A percentile compares a stretch with the other conserved stretches of the same genome.
phyloP scores from a whole-genome alignment of 1,139 yeast genomes.

The Candida tropicalis region DNA sequence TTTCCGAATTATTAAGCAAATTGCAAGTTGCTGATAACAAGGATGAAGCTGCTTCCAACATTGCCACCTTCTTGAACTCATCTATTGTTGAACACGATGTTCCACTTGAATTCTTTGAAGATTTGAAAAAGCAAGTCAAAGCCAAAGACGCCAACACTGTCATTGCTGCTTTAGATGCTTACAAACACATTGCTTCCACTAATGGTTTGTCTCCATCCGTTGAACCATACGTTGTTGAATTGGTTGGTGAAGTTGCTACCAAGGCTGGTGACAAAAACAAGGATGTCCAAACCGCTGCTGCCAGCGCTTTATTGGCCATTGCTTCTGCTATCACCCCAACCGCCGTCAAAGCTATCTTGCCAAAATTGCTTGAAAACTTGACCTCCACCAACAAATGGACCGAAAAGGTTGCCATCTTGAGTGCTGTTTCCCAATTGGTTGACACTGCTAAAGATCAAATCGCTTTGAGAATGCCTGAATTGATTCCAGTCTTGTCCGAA shows the following conservation, averaged over 20 bases:
- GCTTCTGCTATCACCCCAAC: constrained; percentile 87
- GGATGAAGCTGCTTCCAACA: constrained; percentile 84
- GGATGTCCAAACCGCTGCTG: constrained; percentile 70
- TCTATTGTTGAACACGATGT: constrained; percentile 98
- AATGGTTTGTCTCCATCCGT: constrained; percentile 85
- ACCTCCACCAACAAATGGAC: constrained; percentile 91
- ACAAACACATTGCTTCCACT: constrained; percentile 80
- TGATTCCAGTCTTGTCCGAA: constrained; percentile 97
- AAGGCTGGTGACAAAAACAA: constrained; percentile 91
- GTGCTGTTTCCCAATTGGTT: constrained; percentile 83
- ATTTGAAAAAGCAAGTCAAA: constrained; percentile 73
- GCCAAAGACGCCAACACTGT: constrained; percentile 68
- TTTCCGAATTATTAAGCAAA: constrained; percentile 91
- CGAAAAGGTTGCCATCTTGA: constrained; percentile 91
- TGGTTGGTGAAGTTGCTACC: constrained; percentile 68
- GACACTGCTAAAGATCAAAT: constrained; percentile 94
- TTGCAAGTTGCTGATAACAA: constrained; percentile 91
- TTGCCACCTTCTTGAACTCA: constrained; percentile 93
- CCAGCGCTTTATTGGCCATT: constrained; percentile 73
- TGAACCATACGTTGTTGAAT: constrained; percentile 88
- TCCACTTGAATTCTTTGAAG: constrained; percentile 83
- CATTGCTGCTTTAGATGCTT: constrained; percentile 81
- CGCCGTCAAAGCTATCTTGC: constrained; percentile 88
- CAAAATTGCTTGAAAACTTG: constrained; percentile 73
- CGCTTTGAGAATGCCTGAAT: constrained; percentile 99